These are phyloP conservation scores for Coprinopsis sp. DNA, from an alignment of 768 basidiomycete genomes.

Conservation along the genomic window DNA sequence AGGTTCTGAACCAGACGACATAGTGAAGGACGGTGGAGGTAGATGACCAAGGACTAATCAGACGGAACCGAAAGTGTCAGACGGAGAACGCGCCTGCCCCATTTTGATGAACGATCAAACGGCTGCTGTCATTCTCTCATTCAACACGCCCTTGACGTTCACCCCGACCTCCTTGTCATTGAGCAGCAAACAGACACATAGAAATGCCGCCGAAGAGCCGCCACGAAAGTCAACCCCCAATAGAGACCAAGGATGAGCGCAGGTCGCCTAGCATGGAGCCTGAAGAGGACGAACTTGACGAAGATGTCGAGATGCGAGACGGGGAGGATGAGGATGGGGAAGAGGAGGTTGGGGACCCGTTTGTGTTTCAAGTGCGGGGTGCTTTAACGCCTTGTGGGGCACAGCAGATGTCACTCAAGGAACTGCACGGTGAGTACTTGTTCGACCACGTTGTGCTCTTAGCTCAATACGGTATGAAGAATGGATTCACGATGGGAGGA, in stretches of 20 bases:
- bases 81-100: no score
- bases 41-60: no score
- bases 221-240: neutral
- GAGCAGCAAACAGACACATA: no score
- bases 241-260: neutral
- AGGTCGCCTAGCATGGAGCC: neutral
- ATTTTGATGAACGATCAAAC: no score
- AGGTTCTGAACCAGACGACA: slow-evolving; percentile 16
- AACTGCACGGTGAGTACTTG: slow-evolving; percentile 42
- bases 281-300: slow-evolving; percentile 42
- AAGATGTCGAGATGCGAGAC: slow-evolving; percentile 38
- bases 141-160: no score
- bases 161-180: no score
- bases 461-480: slow-evolving; percentile 27
- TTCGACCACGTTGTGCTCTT: neutral
- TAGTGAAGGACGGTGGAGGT: no score
- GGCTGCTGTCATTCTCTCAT: no score
- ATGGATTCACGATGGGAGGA: slow-evolving; percentile 62
- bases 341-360: no score
- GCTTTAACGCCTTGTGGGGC: slow-evolving; percentile 37
- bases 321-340: slow-evolving; percentile 38
- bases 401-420: slow-evolving; percentile 36
- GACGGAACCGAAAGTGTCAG: no score
- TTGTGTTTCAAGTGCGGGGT: slow-evolving; percentile 40
- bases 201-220: no score